phyloP scores from a whole-genome alignment of 768 basidiomycete genomes.

The Trametes cubensis region DNA sequence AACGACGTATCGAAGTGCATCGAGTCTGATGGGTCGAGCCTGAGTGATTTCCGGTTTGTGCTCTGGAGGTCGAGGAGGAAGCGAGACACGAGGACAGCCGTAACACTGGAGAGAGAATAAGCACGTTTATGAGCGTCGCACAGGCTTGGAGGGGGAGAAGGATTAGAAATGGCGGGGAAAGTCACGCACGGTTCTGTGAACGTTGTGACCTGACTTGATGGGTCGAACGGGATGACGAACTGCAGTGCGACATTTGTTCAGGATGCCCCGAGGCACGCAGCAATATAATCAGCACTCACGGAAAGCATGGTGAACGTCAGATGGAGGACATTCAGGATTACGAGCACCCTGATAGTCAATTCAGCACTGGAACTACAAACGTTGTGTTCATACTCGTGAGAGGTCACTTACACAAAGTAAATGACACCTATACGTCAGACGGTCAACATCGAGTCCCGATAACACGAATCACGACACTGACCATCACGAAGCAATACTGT shows the following conservation, averaged over 20 bases:
- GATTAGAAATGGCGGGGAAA: too few relatives aligned
- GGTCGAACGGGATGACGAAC: background rate
- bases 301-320: background rate
- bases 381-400: too few relatives aligned
- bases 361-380: background rate
- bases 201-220: background rate
- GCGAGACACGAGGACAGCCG: constrained; percentile 2
- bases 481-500: background rate
- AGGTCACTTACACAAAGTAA: background rate
- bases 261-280: background rate
- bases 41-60: background rate
- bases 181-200: background rate
- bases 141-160: too few relatives aligned
- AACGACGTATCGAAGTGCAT: background rate
- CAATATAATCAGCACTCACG: background rate
- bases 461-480: background rate
- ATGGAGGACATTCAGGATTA: background rate
- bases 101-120: background rate
- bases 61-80: constrained; percentile 11
- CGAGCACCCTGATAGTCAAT: background rate
- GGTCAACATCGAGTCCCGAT: background rate
- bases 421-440: background rate
- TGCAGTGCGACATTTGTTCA: background rate
- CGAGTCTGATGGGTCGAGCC: background rate
- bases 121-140: too few relatives aligned